Conservation (phyloP, 495 filamentous ascomycete species). For the Neurospora tetraspora region DNA sequence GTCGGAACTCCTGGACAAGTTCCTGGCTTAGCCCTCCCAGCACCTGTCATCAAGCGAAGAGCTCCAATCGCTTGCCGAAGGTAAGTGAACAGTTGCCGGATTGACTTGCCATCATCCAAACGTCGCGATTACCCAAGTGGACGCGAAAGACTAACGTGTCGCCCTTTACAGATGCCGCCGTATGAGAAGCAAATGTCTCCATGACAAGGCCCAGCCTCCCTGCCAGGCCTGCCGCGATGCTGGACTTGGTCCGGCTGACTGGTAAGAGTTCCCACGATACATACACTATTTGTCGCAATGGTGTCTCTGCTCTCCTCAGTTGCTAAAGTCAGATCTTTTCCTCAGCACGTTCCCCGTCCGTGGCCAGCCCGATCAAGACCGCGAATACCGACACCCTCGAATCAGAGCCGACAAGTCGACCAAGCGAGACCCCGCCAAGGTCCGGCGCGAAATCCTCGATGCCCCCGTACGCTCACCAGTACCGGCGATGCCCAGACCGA, state of each 20-base stretch:
- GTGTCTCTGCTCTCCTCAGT: background rate
- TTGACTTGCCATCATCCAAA: background rate
- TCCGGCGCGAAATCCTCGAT: slow-evolving; percentile 26
- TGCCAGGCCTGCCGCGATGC: slow-evolving; percentile 34
- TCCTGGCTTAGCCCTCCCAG: background rate
- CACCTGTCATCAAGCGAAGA: slow-evolving; percentile 28
- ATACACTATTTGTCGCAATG: background rate
- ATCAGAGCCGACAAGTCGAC: slow-evolving; percentile 29
- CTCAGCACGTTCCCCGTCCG: slow-evolving; percentile 33
- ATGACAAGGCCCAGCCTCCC: slow-evolving; percentile 32
- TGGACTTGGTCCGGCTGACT: slow-evolving; percentile 31
- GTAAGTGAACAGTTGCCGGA: slow-evolving; percentile 20
- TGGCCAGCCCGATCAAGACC: slow-evolving; percentile 33
- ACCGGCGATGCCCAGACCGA: slow-evolving; percentile 11
- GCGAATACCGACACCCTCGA: slow-evolving; percentile 37
- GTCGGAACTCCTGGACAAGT: background rate
- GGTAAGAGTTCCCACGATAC: slow-evolving; percentile 21
- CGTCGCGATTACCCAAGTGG: background rate
- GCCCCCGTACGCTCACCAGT: slow-evolving; percentile 16
- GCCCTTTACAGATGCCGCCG: slow-evolving; percentile 33
- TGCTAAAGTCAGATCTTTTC: background rate
- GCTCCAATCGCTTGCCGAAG: slow-evolving; percentile 41
- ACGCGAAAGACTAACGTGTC: background rate
- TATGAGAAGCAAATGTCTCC: slow-evolving; percentile 39
- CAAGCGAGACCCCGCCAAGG: slow-evolving; percentile 26